These are phyloP conservation scores for Colletotrichum sp. DNA, from an alignment of 2,329 filamentous ascomycete species.

Conservation along the genomic window DNA sequence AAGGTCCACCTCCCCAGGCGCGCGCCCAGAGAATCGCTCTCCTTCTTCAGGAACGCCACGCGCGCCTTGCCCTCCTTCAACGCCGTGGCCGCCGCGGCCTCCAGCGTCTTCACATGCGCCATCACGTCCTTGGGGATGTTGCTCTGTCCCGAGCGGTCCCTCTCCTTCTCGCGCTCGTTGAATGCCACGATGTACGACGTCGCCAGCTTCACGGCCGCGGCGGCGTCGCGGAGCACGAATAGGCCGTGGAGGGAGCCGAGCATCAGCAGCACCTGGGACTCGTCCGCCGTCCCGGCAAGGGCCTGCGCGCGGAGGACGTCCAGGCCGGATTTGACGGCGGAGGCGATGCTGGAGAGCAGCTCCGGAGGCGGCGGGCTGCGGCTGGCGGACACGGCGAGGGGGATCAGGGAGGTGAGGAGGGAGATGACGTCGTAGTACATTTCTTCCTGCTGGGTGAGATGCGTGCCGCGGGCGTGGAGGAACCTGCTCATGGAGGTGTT, in stretches of 20 bases:
- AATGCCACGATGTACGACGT: conserved; percentile 38
- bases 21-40: conserved; percentile 30
- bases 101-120: conserved; percentile 37
- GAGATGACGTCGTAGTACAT: conserved; percentile 49
- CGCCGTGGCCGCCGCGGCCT: conserved; percentile 30
- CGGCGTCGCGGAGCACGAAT: conserved; percentile 42
- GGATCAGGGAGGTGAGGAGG: conserved; percentile 41
- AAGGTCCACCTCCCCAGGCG: conserved; percentile 32
- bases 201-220: conserved; percentile 34
- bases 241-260: conserved; percentile 41
- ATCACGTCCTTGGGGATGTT: conserved; percentile 42
- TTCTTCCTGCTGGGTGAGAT: conserved; percentile 47
- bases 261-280: conserved; percentile 22
- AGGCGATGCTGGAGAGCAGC: conserved; percentile 1
- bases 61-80: conserved; percentile 37
- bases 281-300: conserved; percentile 9
- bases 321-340: conserved; percentile 27
- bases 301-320: conserved; percentile 27
- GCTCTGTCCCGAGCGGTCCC: conserved; percentile 43
- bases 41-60: conserved; percentile 33
- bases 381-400: conserved; percentile 24
- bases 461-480: conserved; percentile 30
- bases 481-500: conserved; percentile 47
- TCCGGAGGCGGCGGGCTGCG: background rate
- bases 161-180: conserved; percentile 44